Evolutionary conservation across 2,329 filamentous ascomycete genomes (phyloP).

Genomic region (Pochonia chlamydosporia): DNA sequence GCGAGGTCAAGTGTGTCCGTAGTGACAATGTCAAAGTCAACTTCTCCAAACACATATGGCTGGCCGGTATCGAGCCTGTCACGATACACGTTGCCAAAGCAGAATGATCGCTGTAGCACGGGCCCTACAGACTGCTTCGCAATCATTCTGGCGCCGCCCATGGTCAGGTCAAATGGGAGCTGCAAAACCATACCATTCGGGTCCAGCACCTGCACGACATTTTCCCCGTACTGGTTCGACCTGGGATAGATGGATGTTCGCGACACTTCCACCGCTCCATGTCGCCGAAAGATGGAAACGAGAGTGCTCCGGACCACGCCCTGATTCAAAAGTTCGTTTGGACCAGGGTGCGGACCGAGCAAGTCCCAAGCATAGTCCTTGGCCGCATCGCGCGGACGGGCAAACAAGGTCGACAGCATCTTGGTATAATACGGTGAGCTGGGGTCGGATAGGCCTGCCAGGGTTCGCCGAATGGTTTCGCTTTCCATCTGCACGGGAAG

Average conservation of each 20-base stretch:
- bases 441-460: constrained; percentile 75
- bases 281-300: constrained; percentile 73
- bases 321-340: constrained; percentile 62
- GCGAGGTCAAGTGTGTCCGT: constrained; percentile 74
- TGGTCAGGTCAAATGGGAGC: constrained; percentile 86
- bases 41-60: constrained; percentile 77
- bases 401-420: constrained; percentile 80
- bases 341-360: constrained; percentile 46
- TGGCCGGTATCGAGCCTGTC: constrained; percentile 74
- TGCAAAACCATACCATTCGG: constrained; percentile 82
- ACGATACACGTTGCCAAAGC: constrained; percentile 83
- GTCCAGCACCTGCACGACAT: constrained; percentile 76
- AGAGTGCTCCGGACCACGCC: constrained; percentile 69
- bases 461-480: constrained; percentile 77
- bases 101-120: constrained; percentile 69
- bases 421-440: constrained; percentile 85
- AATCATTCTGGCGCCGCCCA: constrained; percentile 80
- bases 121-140: constrained; percentile 61
- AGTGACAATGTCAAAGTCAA: constrained; percentile 95
- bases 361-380: constrained; percentile 79
- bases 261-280: constrained; percentile 79
- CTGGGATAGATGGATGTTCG: constrained; percentile 75
- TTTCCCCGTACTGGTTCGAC: constrained; percentile 67
- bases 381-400: constrained; percentile 66
- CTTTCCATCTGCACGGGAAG: constrained; percentile 90